Conservation (phyloP, 345 rosid species). For the Schrenkiella parvula region DNA sequence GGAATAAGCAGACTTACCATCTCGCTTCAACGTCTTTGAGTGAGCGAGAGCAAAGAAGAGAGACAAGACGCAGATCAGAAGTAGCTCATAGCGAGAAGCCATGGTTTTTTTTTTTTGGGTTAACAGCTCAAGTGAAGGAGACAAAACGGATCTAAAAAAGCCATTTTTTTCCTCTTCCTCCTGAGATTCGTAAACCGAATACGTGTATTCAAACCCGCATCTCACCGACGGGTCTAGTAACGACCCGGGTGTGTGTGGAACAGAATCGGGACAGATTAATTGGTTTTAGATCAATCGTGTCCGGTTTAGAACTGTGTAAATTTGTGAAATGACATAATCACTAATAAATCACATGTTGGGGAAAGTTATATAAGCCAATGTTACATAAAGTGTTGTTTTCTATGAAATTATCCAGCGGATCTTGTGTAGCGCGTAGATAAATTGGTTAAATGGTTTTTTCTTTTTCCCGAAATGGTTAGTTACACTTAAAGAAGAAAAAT, state of each 20-base stretch:
- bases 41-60: conserved; percentile 13
- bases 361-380: too few relatives aligned
- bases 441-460: not conserved
- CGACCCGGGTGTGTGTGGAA: not conserved
- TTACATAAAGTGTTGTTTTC: not conserved
- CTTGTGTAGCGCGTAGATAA: not conserved
- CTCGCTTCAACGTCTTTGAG: conserved; percentile 35
- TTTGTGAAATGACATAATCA: not conserved
- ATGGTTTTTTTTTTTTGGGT: conserved; percentile 8
- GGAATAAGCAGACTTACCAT: conserved; percentile 24
- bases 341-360: not conserved
- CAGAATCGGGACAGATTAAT: not conserved
- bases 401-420: not conserved
- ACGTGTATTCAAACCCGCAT: conserved; percentile 7
- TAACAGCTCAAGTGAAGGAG: not conserved
- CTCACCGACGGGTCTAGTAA: conserved; percentile 32
- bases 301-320: not conserved
- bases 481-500: not conserved
- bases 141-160: conserved; percentile 13
- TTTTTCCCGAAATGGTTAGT: not conserved
- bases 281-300: not conserved
- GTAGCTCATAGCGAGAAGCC: conserved; percentile 30
- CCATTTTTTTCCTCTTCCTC: not conserved
- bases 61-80: conserved; percentile 26
- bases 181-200: conserved; percentile 12